Percentiles rank a stretch among this genome's conserved stretches.
phyloP scores from a whole-genome alignment of 208 protist genomes.

The Leishmania guyanensis region DNA sequence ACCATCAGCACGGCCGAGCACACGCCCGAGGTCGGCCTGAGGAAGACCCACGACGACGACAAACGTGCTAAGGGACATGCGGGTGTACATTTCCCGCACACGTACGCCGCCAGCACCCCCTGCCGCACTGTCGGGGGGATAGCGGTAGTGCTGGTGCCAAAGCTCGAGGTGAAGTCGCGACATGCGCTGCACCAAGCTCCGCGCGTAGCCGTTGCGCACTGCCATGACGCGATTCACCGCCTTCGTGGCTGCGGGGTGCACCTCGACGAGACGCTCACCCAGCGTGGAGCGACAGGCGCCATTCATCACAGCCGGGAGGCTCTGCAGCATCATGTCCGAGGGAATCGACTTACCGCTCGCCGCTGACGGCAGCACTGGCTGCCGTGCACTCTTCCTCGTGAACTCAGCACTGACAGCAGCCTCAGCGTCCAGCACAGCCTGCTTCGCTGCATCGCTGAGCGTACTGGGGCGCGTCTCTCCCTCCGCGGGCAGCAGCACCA shows the following conservation, averaged over 20 bases:
- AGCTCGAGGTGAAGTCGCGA: slow-evolving; percentile 82
- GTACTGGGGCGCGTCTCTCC: slow-evolving; percentile 2
- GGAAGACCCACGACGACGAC: slow-evolving; percentile 77
- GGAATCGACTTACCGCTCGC: slow-evolving; percentile 16
- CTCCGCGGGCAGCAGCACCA: slow-evolving; percentile 39
- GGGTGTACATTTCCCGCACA: slow-evolving; percentile 46
- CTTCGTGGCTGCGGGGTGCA: slow-evolving; percentile 13
- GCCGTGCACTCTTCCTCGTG: not conserved
- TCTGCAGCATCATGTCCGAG: slow-evolving; percentile 40
- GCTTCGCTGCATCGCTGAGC: slow-evolving; percentile 40
- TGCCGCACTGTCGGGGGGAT: not conserved
- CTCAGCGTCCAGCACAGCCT: slow-evolving; percentile 22
- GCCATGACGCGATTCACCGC: slow-evolving; percentile 50
- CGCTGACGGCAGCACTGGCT: not conserved
- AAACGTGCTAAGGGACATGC: slow-evolving; percentile 85
- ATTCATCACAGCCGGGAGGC: slow-evolving; percentile 43
- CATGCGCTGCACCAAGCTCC: slow-evolving; percentile 38
- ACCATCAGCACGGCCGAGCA: slow-evolving; percentile 18
- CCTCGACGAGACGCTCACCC: slow-evolving; percentile 25
- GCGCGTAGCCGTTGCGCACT: slow-evolving; percentile 79
- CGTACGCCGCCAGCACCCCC: slow-evolving; percentile 9
- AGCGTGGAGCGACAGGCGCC: slow-evolving; percentile 27
- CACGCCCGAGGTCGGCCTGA: slow-evolving; percentile 45
- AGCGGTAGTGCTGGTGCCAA: slow-evolving; percentile 62
- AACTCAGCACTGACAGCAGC: slow-evolving; percentile 3